These are phyloP conservation scores for Xerocomellus dryophilus DNA, from an alignment of 768 basidiomycete species.

Conservation along the genomic window DNA sequence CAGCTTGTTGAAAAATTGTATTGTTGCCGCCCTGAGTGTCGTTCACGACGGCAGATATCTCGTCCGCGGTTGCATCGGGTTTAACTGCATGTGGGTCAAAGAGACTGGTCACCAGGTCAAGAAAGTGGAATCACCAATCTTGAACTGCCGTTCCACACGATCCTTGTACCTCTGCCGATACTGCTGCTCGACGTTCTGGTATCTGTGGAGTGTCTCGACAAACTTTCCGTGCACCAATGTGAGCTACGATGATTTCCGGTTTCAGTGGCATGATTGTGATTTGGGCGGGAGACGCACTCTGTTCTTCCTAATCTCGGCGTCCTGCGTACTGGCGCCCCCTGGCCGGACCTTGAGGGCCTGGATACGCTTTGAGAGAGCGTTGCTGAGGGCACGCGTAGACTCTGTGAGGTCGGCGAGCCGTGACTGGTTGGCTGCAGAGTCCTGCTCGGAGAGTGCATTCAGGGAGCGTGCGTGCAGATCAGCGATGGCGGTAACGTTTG, in stretches of 20 bases:
- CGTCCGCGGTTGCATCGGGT: constrained; percentile 80
- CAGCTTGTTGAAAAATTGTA: constrained; percentile 80
- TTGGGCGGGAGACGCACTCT: constrained; percentile 15
- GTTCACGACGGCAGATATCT: constrained; percentile 66
- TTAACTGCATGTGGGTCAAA: constrained; percentile 53
- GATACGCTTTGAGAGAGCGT: constrained; percentile 56
- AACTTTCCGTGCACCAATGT: constrained; percentile 65
- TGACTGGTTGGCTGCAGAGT: constrained; percentile 37
- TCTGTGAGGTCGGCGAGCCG: constrained; percentile 57
- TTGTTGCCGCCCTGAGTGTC: constrained; percentile 54
- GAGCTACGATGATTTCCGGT: constrained; percentile 38
- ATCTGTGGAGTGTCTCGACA: constrained; percentile 71
- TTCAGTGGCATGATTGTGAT: not conserved
- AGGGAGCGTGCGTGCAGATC: constrained; percentile 51
- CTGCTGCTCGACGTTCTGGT: constrained; percentile 73
- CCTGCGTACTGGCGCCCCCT: constrained; percentile 32
- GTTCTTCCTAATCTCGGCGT: constrained; percentile 46
- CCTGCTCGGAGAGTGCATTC: constrained; percentile 47
- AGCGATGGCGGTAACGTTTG: constrained; percentile 44
- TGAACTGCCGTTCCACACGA: constrained; percentile 71
- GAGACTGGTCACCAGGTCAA: not conserved
- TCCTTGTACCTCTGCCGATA: constrained; percentile 61
- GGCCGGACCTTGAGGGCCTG: constrained; percentile 49
- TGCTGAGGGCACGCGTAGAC: constrained; percentile 59
- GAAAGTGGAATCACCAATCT: constrained; percentile 53